These are phyloP conservation scores for Drechslerella dactyloides DNA, from an alignment of 2,329 filamentous ascomycete genomes.

Conservation along the genomic window DNA sequence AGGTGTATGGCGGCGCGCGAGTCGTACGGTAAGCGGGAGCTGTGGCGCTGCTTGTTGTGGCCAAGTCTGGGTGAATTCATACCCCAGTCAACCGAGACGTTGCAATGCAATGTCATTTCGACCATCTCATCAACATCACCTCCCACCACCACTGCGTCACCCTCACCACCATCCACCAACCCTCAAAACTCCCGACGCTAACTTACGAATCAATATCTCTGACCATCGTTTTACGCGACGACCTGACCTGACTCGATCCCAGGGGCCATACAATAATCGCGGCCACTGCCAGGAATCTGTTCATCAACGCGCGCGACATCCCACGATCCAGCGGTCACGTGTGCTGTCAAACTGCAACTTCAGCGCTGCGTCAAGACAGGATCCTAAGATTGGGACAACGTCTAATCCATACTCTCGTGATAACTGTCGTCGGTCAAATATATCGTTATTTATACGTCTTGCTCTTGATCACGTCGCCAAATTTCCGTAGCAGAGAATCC, in stretches of 20 bases:
- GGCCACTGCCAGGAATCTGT: constrained; percentile 1
- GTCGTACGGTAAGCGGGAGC: too few relatives aligned
- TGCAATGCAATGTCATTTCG: constrained; percentile 21
- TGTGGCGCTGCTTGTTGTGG: background rate
- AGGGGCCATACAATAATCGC: background rate
- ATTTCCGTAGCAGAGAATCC: constrained; percentile 32
- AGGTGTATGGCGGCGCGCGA: too few relatives aligned
- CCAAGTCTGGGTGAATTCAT: background rate
- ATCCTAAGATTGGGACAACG: background rate
- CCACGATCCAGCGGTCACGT: constrained; percentile 32
- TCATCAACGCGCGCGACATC: constrained; percentile 32
- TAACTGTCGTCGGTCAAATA: constrained; percentile 14
- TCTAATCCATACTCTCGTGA: constrained; percentile 6
- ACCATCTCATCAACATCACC: constrained; percentile 38
- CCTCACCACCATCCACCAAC: constrained; percentile 10
- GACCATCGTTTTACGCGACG: background rate
- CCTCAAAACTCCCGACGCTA: background rate
- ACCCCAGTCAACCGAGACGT: background rate
- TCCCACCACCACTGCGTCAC: constrained; percentile 15
- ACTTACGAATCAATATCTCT: background rate
- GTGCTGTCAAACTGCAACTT: constrained; percentile 12
- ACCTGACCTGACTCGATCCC: background rate
- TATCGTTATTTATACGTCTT: constrained; percentile 5
- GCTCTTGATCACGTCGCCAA: constrained; percentile 26
- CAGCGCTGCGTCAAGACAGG: constrained; percentile 1